These are phyloP conservation scores for Hydnomerulius pinastri DNA, from an alignment of 768 basidiomycete genomes.

Conservation along the genomic window DNA sequence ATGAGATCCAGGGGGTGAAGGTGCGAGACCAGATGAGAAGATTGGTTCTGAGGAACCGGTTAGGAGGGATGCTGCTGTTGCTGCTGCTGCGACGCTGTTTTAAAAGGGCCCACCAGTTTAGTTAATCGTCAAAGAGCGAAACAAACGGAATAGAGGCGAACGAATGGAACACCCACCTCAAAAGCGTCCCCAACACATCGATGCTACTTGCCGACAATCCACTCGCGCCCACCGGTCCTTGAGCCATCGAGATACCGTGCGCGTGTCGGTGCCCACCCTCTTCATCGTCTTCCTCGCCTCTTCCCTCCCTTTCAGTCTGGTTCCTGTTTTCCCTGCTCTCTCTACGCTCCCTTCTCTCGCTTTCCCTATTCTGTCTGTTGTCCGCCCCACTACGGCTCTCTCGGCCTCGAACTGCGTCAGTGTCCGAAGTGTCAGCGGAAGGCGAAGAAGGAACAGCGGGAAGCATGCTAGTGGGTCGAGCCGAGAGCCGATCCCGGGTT, in stretches of 20 bases:
- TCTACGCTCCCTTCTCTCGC: too few relatives aligned
- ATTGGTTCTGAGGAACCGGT: constrained; percentile 70
- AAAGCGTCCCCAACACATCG: constrained; percentile 78
- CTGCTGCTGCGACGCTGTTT: constrained; percentile 82
- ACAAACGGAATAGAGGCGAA: not conserved
- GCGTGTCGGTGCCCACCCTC: constrained; percentile 13
- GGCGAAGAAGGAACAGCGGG: constrained; percentile 15
- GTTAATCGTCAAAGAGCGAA: not conserved
- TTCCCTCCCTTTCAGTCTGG: too few relatives aligned
- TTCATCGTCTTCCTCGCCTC: constrained; percentile 7
- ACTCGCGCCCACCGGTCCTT: constrained; percentile 31
- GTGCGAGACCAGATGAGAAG: constrained; percentile 55
- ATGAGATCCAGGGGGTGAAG: too few relatives aligned
- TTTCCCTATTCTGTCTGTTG: constrained; percentile 5
- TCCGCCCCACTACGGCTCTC: not conserved
- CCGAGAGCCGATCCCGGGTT: constrained; percentile 36
- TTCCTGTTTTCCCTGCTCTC: too few relatives aligned
- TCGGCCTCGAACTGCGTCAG: constrained; percentile 6
- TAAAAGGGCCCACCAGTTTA: not conserved
- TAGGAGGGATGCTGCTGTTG: constrained; percentile 85
- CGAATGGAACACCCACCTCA: constrained; percentile 56
- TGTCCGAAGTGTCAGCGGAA: constrained; percentile 2
- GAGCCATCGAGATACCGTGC: constrained; percentile 27
- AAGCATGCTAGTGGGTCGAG: constrained; percentile 38
- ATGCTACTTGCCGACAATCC: constrained; percentile 71